phyloP scores from a whole-genome alignment of 352 stramenopile genomes.

The Phytophthora meadii region DNA sequence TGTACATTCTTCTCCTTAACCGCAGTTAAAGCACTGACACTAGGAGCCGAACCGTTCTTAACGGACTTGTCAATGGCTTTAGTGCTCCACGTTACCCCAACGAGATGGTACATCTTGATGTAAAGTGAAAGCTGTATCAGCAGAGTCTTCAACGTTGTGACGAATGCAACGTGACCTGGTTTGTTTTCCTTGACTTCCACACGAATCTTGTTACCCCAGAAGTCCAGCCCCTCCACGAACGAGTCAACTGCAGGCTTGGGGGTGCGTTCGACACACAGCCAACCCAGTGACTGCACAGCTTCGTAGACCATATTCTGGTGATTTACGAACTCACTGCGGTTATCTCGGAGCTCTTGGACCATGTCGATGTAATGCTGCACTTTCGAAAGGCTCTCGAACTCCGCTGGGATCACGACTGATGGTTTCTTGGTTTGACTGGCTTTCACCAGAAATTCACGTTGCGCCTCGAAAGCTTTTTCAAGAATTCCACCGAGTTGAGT shows the following conservation, averaged over 20 bases:
- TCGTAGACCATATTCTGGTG: constrained; percentile 92
- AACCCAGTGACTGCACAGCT: constrained; percentile 83
- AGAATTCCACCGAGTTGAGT: constrained; percentile 85
- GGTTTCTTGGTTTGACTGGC: constrained; percentile 95
- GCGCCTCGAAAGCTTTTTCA: constrained; percentile 85
- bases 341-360: constrained; percentile 79
- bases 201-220: constrained; percentile 98
- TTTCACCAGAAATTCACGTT: constrained; percentile 93
- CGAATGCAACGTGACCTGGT: constrained; percentile 93
- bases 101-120: constrained; percentile 96
- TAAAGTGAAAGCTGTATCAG: constrained; percentile 93
- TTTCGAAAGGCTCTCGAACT: constrained; percentile 62
- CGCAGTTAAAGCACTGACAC: no score
- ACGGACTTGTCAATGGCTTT: constrained; percentile 59
- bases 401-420: constrained; percentile 62
- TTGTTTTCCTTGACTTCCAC: constrained; percentile 90
- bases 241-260: constrained; percentile 96
- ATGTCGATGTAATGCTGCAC: constrained; percentile 76
- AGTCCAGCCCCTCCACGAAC: constrained; percentile 94
- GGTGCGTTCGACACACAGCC: constrained; percentile 82
- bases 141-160: constrained; percentile 93
- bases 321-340: constrained; percentile 83
- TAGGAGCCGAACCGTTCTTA: constrained; percentile 15
- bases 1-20: no score
- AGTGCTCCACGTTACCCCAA: constrained; percentile 94